Percentiles rank a stretch among this genome's conserved stretches.
phyloP scores from a whole-genome alignment of 345 rosid species.

The rapeseed (Brassica napus) region Da-Ae NC_063452.1:57568001-57568500 shows the following conservation, averaged over 20 bases:
- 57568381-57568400: neutral
- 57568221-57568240: constrained; percentile 9
- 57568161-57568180: neutral
- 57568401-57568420: neutral
- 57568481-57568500: neutral
- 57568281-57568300: neutral
- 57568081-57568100: neutral
- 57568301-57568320: constrained; percentile 8
- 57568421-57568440: neutral
- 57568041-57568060: neutral
- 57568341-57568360: constrained; percentile 6
- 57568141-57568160: constrained; percentile 24
- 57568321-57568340: constrained; percentile 14
- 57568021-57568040: neutral
- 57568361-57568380: neutral
- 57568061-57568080: neutral
- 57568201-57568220: constrained; percentile 13
- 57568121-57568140: constrained; percentile 28
- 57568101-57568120: constrained; percentile 17
- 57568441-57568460: neutral
- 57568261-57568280: neutral
- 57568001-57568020: neutral
- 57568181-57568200: constrained; percentile 17
- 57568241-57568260: neutral
- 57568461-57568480: neutral